These are phyloP conservation scores for Chlamydomonas sphaeroides DNA, from an alignment of 139 green algal species.

Conservation along the genomic window DNA sequence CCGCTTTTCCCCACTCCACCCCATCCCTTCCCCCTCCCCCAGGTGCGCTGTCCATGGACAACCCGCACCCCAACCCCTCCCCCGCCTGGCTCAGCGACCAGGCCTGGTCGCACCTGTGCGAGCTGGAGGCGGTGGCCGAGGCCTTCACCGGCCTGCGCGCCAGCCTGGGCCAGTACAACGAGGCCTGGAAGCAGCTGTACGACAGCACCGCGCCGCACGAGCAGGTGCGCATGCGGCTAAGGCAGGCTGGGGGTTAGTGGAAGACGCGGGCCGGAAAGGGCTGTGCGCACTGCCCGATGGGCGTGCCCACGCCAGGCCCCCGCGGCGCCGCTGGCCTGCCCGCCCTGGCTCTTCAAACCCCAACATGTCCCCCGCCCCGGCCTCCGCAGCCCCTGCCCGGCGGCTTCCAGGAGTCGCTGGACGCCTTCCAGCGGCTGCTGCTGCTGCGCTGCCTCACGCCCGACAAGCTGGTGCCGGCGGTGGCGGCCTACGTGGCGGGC, in stretches of 20 bases:
- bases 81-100: conserved; percentile 66
- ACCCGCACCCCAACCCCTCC: conserved; percentile 62
- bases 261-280: too few species aligned
- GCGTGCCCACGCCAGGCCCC: too few species aligned
- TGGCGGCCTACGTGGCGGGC: conserved; percentile 51
- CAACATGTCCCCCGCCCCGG: too few species aligned
- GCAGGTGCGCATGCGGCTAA: conserved; percentile 1
- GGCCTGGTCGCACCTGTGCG: conserved; percentile 47
- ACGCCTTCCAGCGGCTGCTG: conserved; percentile 71
- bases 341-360: too few species aligned
- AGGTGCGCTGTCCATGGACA: conserved; percentile 57
- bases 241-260: too few species aligned
- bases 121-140: conserved; percentile 36
- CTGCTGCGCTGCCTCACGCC: conserved; percentile 69
- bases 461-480: conserved; percentile 66
- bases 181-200: conserved; percentile 56
- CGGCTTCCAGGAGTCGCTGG: conserved; percentile 51
- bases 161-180: conserved; percentile 25
- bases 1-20: too few species aligned
- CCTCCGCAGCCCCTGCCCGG: conserved; percentile 52
- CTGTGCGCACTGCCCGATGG: too few species aligned
- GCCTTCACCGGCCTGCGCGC: conserved; percentile 22
- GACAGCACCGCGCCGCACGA: conserved; percentile 56
- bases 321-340: too few species aligned
- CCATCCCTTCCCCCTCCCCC: background rate